Evolutionary conservation across 1,139 yeast species (phyloP).

Genomic region (Yamadazyma triangularis): DNA sequence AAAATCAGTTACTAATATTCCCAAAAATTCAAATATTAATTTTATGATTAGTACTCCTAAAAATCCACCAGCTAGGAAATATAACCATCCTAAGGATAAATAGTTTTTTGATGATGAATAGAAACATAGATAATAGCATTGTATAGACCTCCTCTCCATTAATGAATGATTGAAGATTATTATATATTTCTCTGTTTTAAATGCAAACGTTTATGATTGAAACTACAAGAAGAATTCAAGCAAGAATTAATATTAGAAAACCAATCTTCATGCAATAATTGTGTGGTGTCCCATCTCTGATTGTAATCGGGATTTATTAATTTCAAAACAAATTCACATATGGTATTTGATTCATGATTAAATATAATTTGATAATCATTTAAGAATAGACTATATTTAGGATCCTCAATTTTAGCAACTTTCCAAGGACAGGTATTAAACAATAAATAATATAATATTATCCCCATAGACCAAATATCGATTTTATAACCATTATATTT

Average conservation of each 20-base stretch:
- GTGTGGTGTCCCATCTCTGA: background rate
- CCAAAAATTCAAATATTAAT: constrained; percentile 28
- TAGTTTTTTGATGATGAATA: no score
- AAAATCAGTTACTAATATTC: constrained; percentile 16
- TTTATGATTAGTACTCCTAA: constrained; percentile 49
- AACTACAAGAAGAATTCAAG: background rate
- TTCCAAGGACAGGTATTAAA: constrained; percentile 32
- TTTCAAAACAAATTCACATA: background rate
- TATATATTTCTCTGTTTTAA: no score
- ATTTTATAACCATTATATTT: constrained; percentile 36
- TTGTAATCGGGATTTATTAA: background rate
- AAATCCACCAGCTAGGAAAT: constrained; percentile 47
- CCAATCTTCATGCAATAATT: background rate
- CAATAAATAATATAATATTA: constrained; percentile 32
- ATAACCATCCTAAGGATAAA: constrained; percentile 27
- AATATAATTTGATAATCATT: no score
- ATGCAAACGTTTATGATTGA: background rate
- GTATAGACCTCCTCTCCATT: no score
- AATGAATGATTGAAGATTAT: no score
- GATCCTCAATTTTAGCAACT: constrained; percentile 8
- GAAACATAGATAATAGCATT: no score
- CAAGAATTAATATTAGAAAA: background rate
- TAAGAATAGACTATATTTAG: no score
- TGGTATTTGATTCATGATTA: background rate
- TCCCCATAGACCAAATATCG: constrained; percentile 51